A percentile compares a stretch with the other conserved stretches of the same genome.
These are phyloP conservation scores for Aquilaria agallochum DNA, from an alignment of 441 rosid genomes.

Conservation along the genomic window DNA sequence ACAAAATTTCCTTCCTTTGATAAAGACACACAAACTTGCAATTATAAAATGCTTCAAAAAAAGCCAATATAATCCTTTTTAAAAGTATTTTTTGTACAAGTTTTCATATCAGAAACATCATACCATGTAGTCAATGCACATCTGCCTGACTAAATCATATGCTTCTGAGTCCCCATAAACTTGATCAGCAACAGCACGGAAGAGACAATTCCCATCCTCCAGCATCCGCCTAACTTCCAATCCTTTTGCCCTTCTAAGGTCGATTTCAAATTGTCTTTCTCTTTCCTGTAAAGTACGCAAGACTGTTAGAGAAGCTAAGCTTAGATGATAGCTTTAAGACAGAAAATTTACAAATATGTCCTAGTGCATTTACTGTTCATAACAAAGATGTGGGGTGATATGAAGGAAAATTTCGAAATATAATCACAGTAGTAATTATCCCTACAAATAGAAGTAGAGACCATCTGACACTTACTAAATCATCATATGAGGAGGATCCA, in stretches of 20 bases:
- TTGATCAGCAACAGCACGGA: constrained; percentile 98
- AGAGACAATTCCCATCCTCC: constrained; percentile 98
- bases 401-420: too few relatives aligned
- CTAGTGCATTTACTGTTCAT: too few relatives aligned
- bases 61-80: too few relatives aligned
- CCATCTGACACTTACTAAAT: constrained; percentile 41
- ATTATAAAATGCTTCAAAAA: too few relatives aligned
- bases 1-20: too few relatives aligned
- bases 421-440: neutral
- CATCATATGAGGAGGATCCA: constrained; percentile 75
- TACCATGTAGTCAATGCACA: constrained; percentile 99
- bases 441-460: constrained; percentile 5
- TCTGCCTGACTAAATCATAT: constrained; percentile 70
- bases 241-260: constrained; percentile 68
- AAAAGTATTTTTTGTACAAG: neutral
- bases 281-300: constrained; percentile 57
- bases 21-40: too few relatives aligned
- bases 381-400: too few relatives aligned
- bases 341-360: neutral
- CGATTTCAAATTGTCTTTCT: constrained; percentile 88
- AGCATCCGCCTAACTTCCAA: constrained; percentile 88
- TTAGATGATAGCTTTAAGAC: neutral
- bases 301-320: neutral
- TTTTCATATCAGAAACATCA: constrained; percentile 6
- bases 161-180: constrained; percentile 90